Conservation (phyloP, 495 filamentous ascomycete species). For the Penicillium subrubescens region DNA sequence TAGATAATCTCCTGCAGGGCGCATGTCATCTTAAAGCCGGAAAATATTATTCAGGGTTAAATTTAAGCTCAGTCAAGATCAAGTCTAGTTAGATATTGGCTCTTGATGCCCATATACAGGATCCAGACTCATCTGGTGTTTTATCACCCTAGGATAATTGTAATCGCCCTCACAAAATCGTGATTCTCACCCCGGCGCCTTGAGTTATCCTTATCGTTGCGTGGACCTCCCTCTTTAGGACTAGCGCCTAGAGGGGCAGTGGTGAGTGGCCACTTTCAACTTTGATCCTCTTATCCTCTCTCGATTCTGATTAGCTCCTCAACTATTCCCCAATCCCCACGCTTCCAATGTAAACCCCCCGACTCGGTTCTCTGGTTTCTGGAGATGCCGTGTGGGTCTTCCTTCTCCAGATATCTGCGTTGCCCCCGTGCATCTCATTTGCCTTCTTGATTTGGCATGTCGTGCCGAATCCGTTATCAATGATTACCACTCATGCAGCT, state of each 20-base stretch:
- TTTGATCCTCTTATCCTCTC: too few species aligned
- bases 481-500: slow-evolving; percentile 15
- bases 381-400: slow-evolving; percentile 22
- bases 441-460: slow-evolving; percentile 26
- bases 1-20: too few species aligned
- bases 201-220: slow-evolving; percentile 6
- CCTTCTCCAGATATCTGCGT: slow-evolving; percentile 11
- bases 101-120: too few species aligned
- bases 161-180: background rate
- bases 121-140: too few species aligned
- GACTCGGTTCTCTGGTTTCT: slow-evolving; percentile 11
- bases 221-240: slow-evolving; percentile 27
- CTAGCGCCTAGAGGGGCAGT: slow-evolving; percentile 5
- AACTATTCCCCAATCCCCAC: background rate
- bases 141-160: background rate
- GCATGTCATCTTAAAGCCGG: background rate
- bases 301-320: background rate
- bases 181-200: background rate
- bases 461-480: slow-evolving; percentile 23
- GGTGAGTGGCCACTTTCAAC: background rate
- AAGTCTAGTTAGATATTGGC: too few species aligned
- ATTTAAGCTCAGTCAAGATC: too few species aligned
- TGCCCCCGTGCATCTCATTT: slow-evolving; percentile 1
- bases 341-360: background rate
- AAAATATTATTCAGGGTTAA: background rate